These are phyloP conservation scores for Candida sanyaensis DNA, from an alignment of 1,139 yeast species.

Conservation along the genomic window DNA sequence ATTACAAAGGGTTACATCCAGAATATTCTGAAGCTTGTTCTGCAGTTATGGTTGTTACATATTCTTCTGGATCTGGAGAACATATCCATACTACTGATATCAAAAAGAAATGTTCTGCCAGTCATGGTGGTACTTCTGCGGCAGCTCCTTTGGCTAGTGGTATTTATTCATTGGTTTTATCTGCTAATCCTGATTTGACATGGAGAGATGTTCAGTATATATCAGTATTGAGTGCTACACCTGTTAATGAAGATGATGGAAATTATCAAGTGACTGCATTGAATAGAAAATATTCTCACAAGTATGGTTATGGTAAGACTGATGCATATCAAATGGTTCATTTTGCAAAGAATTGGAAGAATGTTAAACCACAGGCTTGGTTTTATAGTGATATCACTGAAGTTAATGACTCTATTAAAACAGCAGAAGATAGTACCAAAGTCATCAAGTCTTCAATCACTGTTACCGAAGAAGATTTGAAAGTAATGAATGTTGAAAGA, in stretches of 20 bases:
- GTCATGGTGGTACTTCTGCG: constrained; percentile 97
- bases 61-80: constrained; percentile 89
- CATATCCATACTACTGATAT: constrained; percentile 92
- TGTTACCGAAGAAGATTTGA: constrained; percentile 52
- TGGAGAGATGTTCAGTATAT: constrained; percentile 97
- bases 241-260: constrained; percentile 66
- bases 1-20: constrained; percentile 82
- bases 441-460: constrained; percentile 43
- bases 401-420: constrained; percentile 29
- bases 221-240: constrained; percentile 71
- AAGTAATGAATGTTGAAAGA: constrained; percentile 60
- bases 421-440: constrained; percentile 22
- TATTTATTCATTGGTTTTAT: constrained; percentile 76
- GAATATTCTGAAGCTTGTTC: constrained; percentile 90
- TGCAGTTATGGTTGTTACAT: constrained; percentile 95
- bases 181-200: constrained; percentile 81
- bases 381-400: constrained; percentile 48
- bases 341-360: constrained; percentile 74
- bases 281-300: constrained; percentile 75
- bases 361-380: constrained; percentile 93
- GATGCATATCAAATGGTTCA: constrained; percentile 81
- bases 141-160: constrained; percentile 99
- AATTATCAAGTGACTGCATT: constrained; percentile 65
- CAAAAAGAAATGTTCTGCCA: constrained; percentile 64
- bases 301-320: constrained; percentile 89